Evolutionary conservation across 306 rosid species (phyloP), one percentile per base, ranked within the genome.

Genomic region (Ziziphus jujuba): DNA sequence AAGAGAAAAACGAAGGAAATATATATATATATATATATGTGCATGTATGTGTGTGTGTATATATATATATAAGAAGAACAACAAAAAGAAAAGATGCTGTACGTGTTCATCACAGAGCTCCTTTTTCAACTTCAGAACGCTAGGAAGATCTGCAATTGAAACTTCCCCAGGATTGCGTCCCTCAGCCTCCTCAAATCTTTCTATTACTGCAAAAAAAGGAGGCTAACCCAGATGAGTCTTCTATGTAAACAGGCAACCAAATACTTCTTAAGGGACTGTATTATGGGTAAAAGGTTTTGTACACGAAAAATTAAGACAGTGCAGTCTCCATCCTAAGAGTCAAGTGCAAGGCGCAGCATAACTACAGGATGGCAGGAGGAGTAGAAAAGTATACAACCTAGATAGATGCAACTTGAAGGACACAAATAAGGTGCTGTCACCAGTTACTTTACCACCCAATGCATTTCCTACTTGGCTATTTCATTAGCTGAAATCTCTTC

Each of bases 21-120:
- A 34, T 34, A 19, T 25, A 20, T n/a, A n/a, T n/a, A n/a, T n/a
- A n/a, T n/a, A n/a, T n/a, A n/a, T n/a, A n/a, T n/a, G n/a, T n/a
- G n/a, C n/a, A n/a, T n/a, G n/a, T n/a, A n/a, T n/a, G n/a, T n/a
- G n/a, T n/a, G n/a, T n/a, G n/a, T n/a, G n/a, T n/a, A n/a, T n/a
- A n/a, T n/a, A n/a, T n/a, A n/a, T n/a, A n/a, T n/a, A n/a, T n/a
- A n/a, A n/a, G 12, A 21, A 23, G 40, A 12, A 36, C 3, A 12
- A 7, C 3, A 5, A 21, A n/a, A 9, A 52, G 19, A 62, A 57
- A 6, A 53, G 13, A 59, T 58, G 54, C 75, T 75, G 50, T 58
- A 95, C 99, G 71, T 90, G 95, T 62, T 83, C 79, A 68, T 84
- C 75, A 68, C 88, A 90, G 17, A 95, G 80, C 72, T 95, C 92